Percentiles rank a stretch among this genome's conserved stretches.
Evolutionary conservation across 306 rosid species (phyloP).

Genomic region (Hippophae rhamnoides): DNA sequence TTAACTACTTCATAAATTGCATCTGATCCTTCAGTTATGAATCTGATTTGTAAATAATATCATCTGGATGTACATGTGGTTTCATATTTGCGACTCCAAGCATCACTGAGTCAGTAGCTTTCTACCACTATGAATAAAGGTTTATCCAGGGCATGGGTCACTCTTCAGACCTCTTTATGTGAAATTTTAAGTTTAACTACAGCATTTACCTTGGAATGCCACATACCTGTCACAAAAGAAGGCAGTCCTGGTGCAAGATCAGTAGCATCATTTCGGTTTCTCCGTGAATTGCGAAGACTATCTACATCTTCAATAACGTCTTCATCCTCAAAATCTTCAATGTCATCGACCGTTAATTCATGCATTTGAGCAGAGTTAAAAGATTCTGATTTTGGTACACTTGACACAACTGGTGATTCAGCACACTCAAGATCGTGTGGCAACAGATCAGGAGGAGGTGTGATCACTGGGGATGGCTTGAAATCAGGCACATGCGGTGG

Average conservation of each 20-base stretch:
- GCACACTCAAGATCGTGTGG: conserved; percentile 38
- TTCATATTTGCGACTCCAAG: too few relatives aligned
- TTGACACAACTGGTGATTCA: conserved; percentile 41
- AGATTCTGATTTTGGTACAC: conserved; percentile 68
- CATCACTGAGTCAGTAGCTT: too few relatives aligned
- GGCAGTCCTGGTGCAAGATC: conserved; percentile 78
- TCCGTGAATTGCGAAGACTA: conserved; percentile 43
- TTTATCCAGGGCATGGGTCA: too few relatives aligned
- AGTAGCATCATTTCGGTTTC: conserved; percentile 77
- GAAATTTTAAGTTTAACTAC: neutral
- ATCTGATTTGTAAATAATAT: too few relatives aligned
- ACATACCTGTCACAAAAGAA: conserved; percentile 78
- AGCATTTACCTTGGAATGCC: conserved; percentile 13
- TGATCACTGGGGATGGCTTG: conserved; percentile 22
- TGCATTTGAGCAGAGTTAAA: conserved; percentile 61
- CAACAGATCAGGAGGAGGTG: conserved; percentile 26
- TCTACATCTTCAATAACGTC: conserved; percentile 33
- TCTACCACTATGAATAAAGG: too few relatives aligned
- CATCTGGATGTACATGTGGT: too few relatives aligned
- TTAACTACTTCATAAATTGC: too few relatives aligned
- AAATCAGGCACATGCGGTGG: conserved; percentile 68
- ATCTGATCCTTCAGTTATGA: too few relatives aligned
- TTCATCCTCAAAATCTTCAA: conserved; percentile 87
- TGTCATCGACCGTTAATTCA: conserved; percentile 87
- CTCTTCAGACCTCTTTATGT: too few relatives aligned